Evolutionary conservation across 2,329 filamentous ascomycete genomes (phyloP), one percentile per base, ranked within the genome.

Genomic region (Sclerotiophoma versabilis): DNA sequence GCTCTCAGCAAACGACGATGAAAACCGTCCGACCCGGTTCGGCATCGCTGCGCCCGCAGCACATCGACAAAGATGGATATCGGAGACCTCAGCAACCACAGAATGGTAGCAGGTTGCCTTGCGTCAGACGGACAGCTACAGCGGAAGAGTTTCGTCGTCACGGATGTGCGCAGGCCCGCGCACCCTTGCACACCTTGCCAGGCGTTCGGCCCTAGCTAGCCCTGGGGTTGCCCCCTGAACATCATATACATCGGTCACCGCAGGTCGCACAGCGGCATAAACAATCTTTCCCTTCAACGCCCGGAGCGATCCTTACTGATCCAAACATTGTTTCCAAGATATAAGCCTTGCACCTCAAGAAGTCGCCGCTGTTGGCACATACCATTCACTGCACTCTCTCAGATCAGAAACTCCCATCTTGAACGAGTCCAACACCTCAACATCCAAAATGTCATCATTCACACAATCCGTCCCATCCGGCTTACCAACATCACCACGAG

Each of bases 401-500:
- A 36, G 36, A 7, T 23, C 33, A 19, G 7, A 11, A 32, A 5
- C 29, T 14, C 14, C 23, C 34, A 38, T 23, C 25, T 37, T 23
- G 14, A 17, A 6, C 20, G 15, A 14, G 5, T 22, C 8, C 17
- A 27, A 26, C 26, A 39, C 4, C 9, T 27, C 36, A 22, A 14
- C 9, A 11, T n/a, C 9, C 19, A 51, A 43, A 38, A 51, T 51
- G 43, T 46, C 38, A 4, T 43, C 54, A 26, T 61, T 63, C 42
- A 59, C 61, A 52, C 49, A 51, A 6, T 52, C 59, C 20, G 59
- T 53, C 12, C 63, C 41, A 25, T 15, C 8, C 32, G 66, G 65
- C 29, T 59, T 70, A n/a, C 69, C 66, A 23, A 45, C 46, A 22
- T 66, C 66, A 15, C 65, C 69, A 39, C 60, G 66, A 50, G 61